Percentiles rank a stretch among this genome's conserved stretches.
Conservation (phyloP, 768 basidiomycete genomes). For the Cystoderma amianthinum region DNA sequence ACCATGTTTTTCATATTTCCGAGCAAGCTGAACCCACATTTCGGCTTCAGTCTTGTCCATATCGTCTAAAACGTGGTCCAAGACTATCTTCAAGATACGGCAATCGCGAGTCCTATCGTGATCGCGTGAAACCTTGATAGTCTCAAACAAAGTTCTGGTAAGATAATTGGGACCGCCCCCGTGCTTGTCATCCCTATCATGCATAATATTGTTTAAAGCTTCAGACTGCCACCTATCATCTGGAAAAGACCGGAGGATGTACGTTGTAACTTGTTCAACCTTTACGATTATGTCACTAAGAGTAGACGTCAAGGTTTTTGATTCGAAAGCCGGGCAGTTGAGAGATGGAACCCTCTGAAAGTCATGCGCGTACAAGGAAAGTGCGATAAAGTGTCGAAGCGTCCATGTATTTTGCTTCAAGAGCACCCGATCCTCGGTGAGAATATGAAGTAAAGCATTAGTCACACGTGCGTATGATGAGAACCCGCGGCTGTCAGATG, state of each 20-base stretch:
- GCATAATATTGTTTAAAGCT: slow-evolving; percentile 27
- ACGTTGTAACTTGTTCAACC: slow-evolving; percentile 50
- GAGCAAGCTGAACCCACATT: slow-evolving; percentile 67
- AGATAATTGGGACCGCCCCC: slow-evolving; percentile 12
- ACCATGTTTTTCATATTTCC: slow-evolving; percentile 60
- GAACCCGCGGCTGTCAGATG: slow-evolving; percentile 44
- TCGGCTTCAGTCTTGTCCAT: slow-evolving; percentile 63
- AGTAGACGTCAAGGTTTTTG: slow-evolving; percentile 21
- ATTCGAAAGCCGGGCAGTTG: slow-evolving; percentile 41
- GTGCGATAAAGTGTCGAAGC: slow-evolving; percentile 60
- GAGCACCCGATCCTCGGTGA: slow-evolving; percentile 52
- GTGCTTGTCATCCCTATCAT: slow-evolving; percentile 16
- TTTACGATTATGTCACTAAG: slow-evolving; percentile 35
- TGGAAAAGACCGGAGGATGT: slow-evolving; percentile 45
- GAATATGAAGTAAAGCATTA: slow-evolving; percentile 44
- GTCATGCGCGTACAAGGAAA: slow-evolving; percentile 61
- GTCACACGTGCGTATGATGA: slow-evolving; percentile 60
- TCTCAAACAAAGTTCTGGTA: slow-evolving; percentile 20
- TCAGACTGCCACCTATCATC: slow-evolving; percentile 45
- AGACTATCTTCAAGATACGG: slow-evolving; percentile 50
- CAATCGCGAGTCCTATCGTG: slow-evolving; percentile 47
- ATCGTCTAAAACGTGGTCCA: slow-evolving; percentile 55
- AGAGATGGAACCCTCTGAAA: slow-evolving; percentile 43
- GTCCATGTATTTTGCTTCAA: slow-evolving; percentile 58
- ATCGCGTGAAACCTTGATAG: slow-evolving; percentile 19